Percentiles rank a stretch among this genome's conserved stretches.
These are phyloP conservation scores for Mortierella sp. DNA, from an alignment of 371 early-diverging fungal species.

Conservation along the genomic window DNA sequence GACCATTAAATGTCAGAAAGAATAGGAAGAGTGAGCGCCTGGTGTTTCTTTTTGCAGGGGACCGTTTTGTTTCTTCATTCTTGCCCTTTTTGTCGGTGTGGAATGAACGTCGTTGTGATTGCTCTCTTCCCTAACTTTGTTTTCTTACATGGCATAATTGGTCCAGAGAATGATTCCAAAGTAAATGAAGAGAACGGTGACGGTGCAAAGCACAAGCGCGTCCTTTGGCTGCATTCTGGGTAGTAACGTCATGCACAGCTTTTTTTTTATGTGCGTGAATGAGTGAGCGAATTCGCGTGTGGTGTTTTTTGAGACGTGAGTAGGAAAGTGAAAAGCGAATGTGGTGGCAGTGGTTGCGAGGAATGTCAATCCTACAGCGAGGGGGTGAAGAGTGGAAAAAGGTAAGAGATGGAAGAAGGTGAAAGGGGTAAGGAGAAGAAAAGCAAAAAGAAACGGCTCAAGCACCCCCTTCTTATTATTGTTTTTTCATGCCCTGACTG, in stretches of 20 bases:
- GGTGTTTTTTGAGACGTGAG: neutral
- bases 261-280: neutral
- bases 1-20: neutral
- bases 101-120: too few relatives aligned
- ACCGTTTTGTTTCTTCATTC: neutral
- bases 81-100: too few relatives aligned
- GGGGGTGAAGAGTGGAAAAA: neutral
- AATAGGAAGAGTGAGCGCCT: neutral
- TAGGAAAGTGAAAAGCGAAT: neutral
- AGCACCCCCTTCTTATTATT: neutral
- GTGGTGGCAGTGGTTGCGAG: neutral
- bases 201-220: conserved; percentile 47
- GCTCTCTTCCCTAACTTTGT: neutral
- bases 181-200: conserved; percentile 42
- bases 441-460: neutral
- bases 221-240: conserved; percentile 40
- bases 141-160: conserved; percentile 45
- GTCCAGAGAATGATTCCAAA: conserved; percentile 43
- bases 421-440: neutral
- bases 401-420: too few relatives aligned
- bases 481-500: conserved; percentile 2
- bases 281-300: neutral
- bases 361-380: neutral
- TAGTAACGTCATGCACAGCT: neutral
- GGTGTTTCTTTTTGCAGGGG: neutral